Evolutionary conservation across 352 stramenopile genomes (phyloP), one percentile per base, ranked within the genome.

Genomic region (Phytophthora crassamura): DNA sequence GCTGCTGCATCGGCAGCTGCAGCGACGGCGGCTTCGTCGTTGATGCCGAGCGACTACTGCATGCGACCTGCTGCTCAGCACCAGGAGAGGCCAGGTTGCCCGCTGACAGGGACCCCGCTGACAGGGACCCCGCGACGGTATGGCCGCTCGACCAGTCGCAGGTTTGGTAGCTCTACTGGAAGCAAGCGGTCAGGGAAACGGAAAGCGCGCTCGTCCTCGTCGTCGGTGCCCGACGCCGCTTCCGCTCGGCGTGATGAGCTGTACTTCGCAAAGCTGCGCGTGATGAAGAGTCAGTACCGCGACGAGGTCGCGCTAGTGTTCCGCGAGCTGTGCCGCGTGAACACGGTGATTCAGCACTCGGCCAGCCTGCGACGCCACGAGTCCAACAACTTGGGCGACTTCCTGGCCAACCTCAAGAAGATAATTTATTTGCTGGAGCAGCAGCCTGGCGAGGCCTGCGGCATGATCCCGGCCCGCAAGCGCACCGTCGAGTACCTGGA

Each of bases 341-440:
- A 92, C 53, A 84, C 78, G 36, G 82, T 93, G 54, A 94, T 93
- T 57, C 82, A 90, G 57, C 77, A 90, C 68, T 93, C 84, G 41
- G 78, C 81, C n/a, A 88, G 65, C 67, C 58, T 93, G 42, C 84
- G 82, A 45, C 74, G 80, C 48, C 79, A 92, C 51, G 86, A 94
- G 61, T 93, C 86, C 35, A 92, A 89, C 72, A 90, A 92, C 59
- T 68, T 94, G 28, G 78, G 81, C 33, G 84, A 93, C 51, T 94
- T 94, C 55, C 69, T 94, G 33, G 74, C 80, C 51, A 94, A 93
- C 74, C 80, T 94, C 61, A 94, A 93, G 72, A 92, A 92, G 65
- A 93, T 94, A 83, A 91, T 93, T 86, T 91, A 91, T 89, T 85
- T 94, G 79, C 72, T 94, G 47, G 83, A 91, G 62, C 86, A 94